These are phyloP conservation scores for Eudorina sp. DNA, from an alignment of 139 green algal genomes.

Conservation along the genomic window DNA sequence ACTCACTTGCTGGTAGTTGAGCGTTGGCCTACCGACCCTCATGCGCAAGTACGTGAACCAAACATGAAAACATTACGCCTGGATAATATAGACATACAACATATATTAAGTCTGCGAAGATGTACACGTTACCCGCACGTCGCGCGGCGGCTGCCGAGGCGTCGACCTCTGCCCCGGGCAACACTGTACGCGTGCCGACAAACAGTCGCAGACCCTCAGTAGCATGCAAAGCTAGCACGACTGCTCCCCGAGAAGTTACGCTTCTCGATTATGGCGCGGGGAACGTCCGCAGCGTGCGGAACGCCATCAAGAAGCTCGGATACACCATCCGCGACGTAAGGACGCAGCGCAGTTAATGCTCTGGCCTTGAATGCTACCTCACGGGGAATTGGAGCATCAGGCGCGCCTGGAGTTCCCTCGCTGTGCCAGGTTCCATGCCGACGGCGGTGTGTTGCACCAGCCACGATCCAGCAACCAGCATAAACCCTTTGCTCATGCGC, in stretches of 20 bases:
- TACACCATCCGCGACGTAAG: constrained; percentile 93
- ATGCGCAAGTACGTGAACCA: too few relatives aligned
- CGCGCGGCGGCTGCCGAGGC: constrained; percentile 23
- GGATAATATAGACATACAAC: neutral
- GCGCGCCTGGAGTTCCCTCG: too few relatives aligned
- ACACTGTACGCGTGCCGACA: neutral
- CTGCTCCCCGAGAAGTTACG: constrained; percentile 76
- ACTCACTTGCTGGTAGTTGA: too few relatives aligned
- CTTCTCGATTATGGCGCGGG: constrained; percentile 98
- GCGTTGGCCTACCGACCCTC: too few relatives aligned
- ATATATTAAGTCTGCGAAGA: neutral
- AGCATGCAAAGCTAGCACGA: neutral
- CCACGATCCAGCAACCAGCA: too few relatives aligned
- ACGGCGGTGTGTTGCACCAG: too few relatives aligned
- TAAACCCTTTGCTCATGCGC: too few relatives aligned
- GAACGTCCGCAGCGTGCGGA: constrained; percentile 97
- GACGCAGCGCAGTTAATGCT: too few relatives aligned
- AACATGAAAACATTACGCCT: too few relatives aligned
- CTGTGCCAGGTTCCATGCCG: too few relatives aligned
- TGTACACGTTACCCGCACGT: neutral
- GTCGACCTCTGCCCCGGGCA: neutral
- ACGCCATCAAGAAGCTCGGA: constrained; percentile 94
- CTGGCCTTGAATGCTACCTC: too few relatives aligned
- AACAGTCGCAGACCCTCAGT: neutral
- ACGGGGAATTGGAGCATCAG: too few relatives aligned